Conservation (phyloP, 257 asterid species). For the Fraxinus excelsior region DNA sequence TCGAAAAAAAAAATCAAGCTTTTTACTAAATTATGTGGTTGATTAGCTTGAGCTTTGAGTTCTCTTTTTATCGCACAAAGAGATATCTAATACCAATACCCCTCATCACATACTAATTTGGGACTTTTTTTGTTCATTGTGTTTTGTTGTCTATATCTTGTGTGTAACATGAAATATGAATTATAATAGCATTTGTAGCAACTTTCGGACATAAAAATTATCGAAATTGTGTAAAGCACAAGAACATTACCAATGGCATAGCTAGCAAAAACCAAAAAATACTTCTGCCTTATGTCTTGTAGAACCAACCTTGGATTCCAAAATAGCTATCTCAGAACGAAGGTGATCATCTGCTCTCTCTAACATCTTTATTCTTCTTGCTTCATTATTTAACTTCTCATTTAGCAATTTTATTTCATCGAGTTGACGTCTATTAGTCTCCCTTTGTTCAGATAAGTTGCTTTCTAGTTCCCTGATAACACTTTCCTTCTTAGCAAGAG, state of each 20-base stretch:
- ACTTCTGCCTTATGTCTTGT: conserved; percentile 7
- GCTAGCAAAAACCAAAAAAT: conserved; percentile 14
- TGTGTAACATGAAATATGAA: conserved; percentile 6
- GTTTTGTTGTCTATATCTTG: conserved; percentile 2
- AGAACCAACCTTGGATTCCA: conserved; percentile 93
- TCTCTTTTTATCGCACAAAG: background rate
- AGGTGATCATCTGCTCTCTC: conserved; percentile 92
- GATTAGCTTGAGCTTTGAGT: background rate
- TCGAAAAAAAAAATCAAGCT: too few relatives aligned
- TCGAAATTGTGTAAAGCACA: conserved; percentile 17
- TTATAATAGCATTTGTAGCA: conserved; percentile 11
- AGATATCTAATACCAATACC: background rate
- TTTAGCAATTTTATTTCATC: conserved; percentile 76
- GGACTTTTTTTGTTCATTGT: conserved; percentile 11
- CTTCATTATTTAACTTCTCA: conserved; percentile 76
- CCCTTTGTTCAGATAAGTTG: conserved; percentile 61
- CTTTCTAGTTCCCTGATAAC: conserved; percentile 68
- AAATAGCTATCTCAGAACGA: conserved; percentile 81
- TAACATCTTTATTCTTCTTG: conserved; percentile 74
- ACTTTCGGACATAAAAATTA: conserved; percentile 7
- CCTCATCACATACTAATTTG: background rate
- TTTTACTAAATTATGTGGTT: conserved; percentile 15
- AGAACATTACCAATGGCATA: conserved; percentile 6
- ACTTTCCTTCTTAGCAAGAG: conserved; percentile 71
- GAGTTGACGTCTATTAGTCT: conserved; percentile 56